phyloP scores from a whole-genome alignment of 129 eudicot species.

The Pulicaria dysenterica region DNA sequence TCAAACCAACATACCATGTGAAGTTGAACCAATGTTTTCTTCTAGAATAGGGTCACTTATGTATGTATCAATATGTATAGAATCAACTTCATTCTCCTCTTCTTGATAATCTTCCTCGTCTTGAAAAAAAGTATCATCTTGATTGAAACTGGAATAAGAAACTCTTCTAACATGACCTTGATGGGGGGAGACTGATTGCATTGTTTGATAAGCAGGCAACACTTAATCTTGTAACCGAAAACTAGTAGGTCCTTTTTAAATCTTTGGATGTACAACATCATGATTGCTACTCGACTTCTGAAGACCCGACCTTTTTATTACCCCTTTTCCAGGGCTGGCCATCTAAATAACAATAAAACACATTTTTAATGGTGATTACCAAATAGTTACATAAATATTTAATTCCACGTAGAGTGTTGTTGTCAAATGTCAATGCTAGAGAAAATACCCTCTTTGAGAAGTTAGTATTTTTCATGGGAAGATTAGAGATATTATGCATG shows the following conservation, averaged over 20 bases:
- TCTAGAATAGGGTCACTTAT: too few species aligned
- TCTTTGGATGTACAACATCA: not conserved
- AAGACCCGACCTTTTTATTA: not conserved
- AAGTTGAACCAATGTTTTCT: too few species aligned
- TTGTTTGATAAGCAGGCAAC: too few species aligned
- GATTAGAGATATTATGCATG: too few species aligned
- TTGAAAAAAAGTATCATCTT: too few species aligned
- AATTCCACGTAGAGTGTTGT: not conserved
- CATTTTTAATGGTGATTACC: not conserved
- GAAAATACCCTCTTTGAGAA: not conserved
- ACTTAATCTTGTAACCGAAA: too few species aligned
- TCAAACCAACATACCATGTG: too few species aligned
- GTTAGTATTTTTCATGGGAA: not conserved
- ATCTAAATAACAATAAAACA: constrained; percentile 11
- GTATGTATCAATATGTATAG: too few species aligned
- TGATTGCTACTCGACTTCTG: not conserved
- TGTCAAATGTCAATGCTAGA: not conserved
- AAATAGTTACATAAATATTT: too few species aligned
- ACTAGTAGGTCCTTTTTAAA: not conserved
- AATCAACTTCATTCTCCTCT: constrained; percentile 2
- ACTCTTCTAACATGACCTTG: too few species aligned
- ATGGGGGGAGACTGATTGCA: constrained; percentile 6
- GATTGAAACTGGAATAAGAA: too few species aligned
- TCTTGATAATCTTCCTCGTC: not conserved
- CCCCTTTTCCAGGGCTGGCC: not conserved